Evolutionary conservation across 2,329 filamentous ascomycete genomes (phyloP), one percentile per base, ranked within the genome.

Genomic region (Grosmannia penicillata): DNA sequence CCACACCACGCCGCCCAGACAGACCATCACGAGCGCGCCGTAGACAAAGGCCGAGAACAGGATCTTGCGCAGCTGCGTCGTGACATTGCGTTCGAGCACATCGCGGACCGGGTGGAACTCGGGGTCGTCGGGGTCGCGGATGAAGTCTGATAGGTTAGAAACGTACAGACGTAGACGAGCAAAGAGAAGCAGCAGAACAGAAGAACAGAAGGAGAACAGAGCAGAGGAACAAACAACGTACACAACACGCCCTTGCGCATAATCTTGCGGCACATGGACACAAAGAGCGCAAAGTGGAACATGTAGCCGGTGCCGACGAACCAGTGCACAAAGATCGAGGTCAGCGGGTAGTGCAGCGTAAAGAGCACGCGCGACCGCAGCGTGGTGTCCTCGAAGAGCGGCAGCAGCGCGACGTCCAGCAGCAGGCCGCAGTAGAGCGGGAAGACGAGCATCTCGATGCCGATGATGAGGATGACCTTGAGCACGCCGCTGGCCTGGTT

Each of bases 201-300:
- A 19, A n/a, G 8, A 22, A 23, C 23, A 36, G 27, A 13, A 21
- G 15, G 2, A 30, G 36, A 18, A 7, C 23, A 30, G 19, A 32
- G n/a, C n/a, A n/a, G n/a, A n/a, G n/a, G n/a, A n/a, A n/a, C n/a
- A n/a, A n/a, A n/a, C n/a, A n/a, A 69, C 78, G 71, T 66, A 84
- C 79, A 96, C 42, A 98, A 66, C 29, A 98, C 91, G 37, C 91
- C 91, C 48, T 77, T 85, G 45, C 91, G 79, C 79, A 98, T 83
- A 42, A 96, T 94, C 62, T 94, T 95, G 45, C 91, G 79, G 59
- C 91, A 98, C 87, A 98, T 96, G 40, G 87, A 93, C 15, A 98
- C 91, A 54, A 98, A 98, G 4, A 98, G 71, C 6, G 91, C 91
- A 55, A 98, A 98, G 56, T 98, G 91, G 61, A 98, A 98, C 93